These are phyloP conservation scores for Graphilbum sp. DNA, from an alignment of 2,329 filamentous ascomycete genomes.

Conservation along the genomic window DNA sequence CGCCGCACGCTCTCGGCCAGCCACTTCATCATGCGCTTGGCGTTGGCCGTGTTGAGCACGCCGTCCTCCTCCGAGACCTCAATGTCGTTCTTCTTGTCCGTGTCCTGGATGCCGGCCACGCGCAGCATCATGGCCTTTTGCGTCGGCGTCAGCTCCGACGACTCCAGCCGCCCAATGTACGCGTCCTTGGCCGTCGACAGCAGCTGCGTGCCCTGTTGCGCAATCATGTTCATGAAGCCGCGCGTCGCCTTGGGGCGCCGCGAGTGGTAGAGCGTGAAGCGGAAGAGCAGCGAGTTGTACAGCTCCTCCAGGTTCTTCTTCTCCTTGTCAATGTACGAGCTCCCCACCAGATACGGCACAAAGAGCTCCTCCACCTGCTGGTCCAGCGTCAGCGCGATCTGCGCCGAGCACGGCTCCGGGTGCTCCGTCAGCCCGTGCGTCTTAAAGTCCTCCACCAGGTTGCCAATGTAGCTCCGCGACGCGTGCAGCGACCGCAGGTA, in stretches of 20 bases:
- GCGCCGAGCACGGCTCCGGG: conserved; percentile 75
- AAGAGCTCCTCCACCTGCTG: conserved; percentile 66
- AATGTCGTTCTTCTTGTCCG: conserved; percentile 67
- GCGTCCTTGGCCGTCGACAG: conserved; percentile 78
- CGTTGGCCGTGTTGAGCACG: conserved; percentile 61
- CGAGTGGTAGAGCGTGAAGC: conserved; percentile 90
- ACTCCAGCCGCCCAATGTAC: conserved; percentile 78
- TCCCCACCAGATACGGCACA: conserved; percentile 51
- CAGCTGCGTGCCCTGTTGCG: conserved; percentile 78
- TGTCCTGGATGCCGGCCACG: conserved; percentile 69
- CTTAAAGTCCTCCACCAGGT: conserved; percentile 83
- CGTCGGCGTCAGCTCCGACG: conserved; percentile 70
- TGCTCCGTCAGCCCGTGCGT: conserved; percentile 88
- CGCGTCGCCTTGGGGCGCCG: conserved; percentile 74
- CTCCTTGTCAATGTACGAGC: conserved; percentile 55
- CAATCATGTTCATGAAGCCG: conserved; percentile 82
- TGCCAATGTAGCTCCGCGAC: conserved; percentile 74
- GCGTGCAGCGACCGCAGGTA: conserved; percentile 85
- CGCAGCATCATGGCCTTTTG: conserved; percentile 83
- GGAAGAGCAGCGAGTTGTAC: conserved; percentile 86
- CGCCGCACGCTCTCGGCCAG: conserved; percentile 86
- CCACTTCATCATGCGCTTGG: conserved; percentile 98
- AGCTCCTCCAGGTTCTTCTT: conserved; percentile 58
- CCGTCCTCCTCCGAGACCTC: conserved; percentile 87
- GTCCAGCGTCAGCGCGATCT: conserved; percentile 61